Evolutionary conservation across 2,329 filamentous ascomycete genomes (phyloP).

Genomic region (Penicillium sp.): DNA sequence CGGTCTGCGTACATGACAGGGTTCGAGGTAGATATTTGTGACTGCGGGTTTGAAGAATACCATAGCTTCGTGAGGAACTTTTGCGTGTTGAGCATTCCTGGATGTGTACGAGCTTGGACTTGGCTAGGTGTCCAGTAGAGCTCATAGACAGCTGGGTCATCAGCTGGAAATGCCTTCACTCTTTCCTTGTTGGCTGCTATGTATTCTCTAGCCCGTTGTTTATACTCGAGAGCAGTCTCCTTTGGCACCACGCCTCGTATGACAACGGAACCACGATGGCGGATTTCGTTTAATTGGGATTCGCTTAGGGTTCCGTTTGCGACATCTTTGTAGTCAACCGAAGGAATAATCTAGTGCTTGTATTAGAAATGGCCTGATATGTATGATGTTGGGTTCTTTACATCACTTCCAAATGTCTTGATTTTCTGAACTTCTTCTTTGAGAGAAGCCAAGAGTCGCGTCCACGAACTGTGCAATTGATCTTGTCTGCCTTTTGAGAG

Average conservation of each 20-base stretch:
- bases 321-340: conserved; percentile 39
- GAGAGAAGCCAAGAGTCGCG: conserved; percentile 38
- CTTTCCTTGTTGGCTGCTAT: conserved; percentile 55
- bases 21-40: conserved; percentile 50
- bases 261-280: conserved; percentile 59
- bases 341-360: conserved; percentile 36
- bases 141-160: conserved; percentile 63
- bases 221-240: conserved; percentile 60
- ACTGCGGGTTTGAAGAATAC: conserved; percentile 52
- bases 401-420: conserved; percentile 36
- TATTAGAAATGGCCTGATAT: conserved; percentile 2
- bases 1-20: conserved; percentile 68
- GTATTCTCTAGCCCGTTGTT: conserved; percentile 62
- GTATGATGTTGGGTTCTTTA: conserved; percentile 19
- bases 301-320: background rate
- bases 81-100: conserved; percentile 60
- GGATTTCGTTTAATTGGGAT: conserved; percentile 43
- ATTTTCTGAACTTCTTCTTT: conserved; percentile 39
- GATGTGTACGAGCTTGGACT: conserved; percentile 63
- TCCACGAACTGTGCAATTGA: conserved; percentile 38
- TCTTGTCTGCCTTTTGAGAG: conserved; percentile 39
- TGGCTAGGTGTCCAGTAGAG: conserved; percentile 52
- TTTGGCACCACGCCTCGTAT: conserved; percentile 63
- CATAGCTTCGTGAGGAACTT: conserved; percentile 61
- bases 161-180: conserved; percentile 59